These are phyloP conservation scores for Lepidium sativum DNA, from an alignment of 345 rosid species.

Conservation along the genomic window DNA sequence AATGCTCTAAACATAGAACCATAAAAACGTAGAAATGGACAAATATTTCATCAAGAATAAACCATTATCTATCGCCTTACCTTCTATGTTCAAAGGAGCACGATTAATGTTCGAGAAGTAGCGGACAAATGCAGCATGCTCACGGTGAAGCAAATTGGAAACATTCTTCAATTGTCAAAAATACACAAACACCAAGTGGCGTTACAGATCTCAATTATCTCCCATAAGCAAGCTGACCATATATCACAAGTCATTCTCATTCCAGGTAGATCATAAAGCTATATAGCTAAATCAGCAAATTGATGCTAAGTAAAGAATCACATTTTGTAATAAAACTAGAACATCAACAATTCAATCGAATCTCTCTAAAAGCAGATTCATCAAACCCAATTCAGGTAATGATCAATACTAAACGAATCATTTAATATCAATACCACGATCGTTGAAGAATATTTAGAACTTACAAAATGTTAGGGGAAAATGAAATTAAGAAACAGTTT, in stretches of 20 bases:
- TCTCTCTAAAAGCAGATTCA: neutral
- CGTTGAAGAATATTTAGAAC: neutral
- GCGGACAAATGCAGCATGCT: slow-evolving; percentile 39
- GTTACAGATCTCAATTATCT: slow-evolving; percentile 17
- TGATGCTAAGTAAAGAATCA: neutral
- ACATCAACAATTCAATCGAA: too few species aligned
- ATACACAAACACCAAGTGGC: neutral
- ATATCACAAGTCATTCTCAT: neutral
- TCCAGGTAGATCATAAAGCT: neutral
- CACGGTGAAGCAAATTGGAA: slow-evolving; percentile 41
- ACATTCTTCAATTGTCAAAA: slow-evolving; percentile 47
- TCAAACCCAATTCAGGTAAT: neutral
- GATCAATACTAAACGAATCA: neutral
- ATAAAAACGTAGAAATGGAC: neutral
- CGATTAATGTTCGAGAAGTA: slow-evolving; percentile 46
- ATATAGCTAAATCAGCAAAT: neutral
- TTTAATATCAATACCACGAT: neutral
- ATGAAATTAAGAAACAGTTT: neutral
- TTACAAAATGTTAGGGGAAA: neutral
- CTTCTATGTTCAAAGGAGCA: slow-evolving; percentile 35
- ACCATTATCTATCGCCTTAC: slow-evolving; percentile 22
- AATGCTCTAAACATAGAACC: neutral
- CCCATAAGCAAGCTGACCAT: neutral
- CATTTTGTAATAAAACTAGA: neutral
- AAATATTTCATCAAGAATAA: neutral